Evolutionary conservation across 2,329 filamentous ascomycete species (phyloP).

Genomic region (Alternaria viburni): DNA sequence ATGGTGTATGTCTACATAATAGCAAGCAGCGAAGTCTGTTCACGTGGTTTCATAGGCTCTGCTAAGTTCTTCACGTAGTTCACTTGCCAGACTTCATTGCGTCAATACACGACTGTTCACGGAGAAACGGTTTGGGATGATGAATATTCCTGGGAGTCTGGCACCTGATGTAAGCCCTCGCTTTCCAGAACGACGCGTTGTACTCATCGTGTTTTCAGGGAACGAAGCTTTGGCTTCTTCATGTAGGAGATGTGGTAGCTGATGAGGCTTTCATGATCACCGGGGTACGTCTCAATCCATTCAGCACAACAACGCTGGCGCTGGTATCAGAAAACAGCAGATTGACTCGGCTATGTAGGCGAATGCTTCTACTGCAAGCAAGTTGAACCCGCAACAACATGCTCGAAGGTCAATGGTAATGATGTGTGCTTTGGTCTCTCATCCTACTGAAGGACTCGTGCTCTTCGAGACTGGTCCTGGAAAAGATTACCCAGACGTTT

Average conservation of each 20-base stretch:
- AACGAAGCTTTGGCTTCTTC: constrained; percentile 24
- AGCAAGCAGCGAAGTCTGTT: too few relatives aligned
- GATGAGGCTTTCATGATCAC: constrained; percentile 46
- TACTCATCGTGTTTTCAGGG: not conserved
- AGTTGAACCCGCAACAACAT: not conserved
- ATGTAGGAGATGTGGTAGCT: constrained; percentile 43
- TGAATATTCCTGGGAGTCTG: too few relatives aligned
- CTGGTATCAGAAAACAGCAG: too few relatives aligned
- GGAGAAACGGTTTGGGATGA: too few relatives aligned
- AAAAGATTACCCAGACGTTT: constrained; percentile 35
- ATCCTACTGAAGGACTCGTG: constrained; percentile 45
- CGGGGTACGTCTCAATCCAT: constrained; percentile 19
- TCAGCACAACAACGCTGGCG: not conserved
- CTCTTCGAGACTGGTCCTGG: constrained; percentile 46
- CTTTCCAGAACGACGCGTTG: not conserved
- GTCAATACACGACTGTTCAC: too few relatives aligned
- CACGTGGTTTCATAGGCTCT: too few relatives aligned
- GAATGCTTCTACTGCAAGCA: too few relatives aligned
- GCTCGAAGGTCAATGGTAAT: constrained; percentile 30
- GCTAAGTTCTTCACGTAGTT: not conserved
- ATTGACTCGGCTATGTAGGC: too few relatives aligned
- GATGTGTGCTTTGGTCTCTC: constrained; percentile 34
- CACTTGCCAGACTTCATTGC: too few relatives aligned
- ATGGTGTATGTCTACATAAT: too few relatives aligned
- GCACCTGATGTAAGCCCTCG: too few relatives aligned